A percentile compares a stretch with the other conserved stretches of the same genome.
Evolutionary conservation across 257 asterid species (phyloP).

Genomic region (Petunia axillaris): DNA sequence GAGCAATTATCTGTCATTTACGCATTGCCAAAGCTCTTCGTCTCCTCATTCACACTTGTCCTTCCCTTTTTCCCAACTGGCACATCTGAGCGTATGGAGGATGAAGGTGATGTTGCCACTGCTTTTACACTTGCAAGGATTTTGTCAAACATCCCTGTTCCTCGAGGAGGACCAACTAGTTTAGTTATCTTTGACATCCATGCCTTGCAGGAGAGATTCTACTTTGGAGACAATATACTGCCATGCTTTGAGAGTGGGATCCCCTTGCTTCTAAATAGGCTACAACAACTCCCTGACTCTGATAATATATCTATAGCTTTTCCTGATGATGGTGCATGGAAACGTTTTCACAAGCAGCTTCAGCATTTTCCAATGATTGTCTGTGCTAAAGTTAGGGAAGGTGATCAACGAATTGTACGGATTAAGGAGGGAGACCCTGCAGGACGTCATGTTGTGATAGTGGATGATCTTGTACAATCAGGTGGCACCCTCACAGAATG

Average conservation of each 20-base stretch:
- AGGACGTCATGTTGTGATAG: constrained; percentile 96
- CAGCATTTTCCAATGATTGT: constrained; percentile 97
- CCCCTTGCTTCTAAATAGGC: constrained; percentile 84
- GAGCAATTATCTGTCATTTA: constrained; percentile 91
- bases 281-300: constrained; percentile 94
- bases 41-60: constrained; percentile 92
- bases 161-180: constrained; percentile 94
- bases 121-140: constrained; percentile 97
- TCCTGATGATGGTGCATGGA: constrained; percentile 99
- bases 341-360: constrained; percentile 96
- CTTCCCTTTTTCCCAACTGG: constrained; percentile 99
- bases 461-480: constrained; percentile 97
- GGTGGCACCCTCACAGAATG: constrained; percentile 92
- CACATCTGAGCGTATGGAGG: constrained; percentile 99
- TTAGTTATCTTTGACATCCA: constrained; percentile 94
- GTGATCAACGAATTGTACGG: constrained; percentile 83
- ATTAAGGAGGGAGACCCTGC: constrained; percentile 91
- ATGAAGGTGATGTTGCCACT: constrained; percentile 98
- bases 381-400: constrained; percentile 97
- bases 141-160: constrained; percentile 86
- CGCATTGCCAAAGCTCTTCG: constrained; percentile 89
- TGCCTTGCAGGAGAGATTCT: constrained; percentile 99
- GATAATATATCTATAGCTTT: constrained; percentile 93
- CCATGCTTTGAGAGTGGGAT: constrained; percentile 99
- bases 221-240: constrained; percentile 87